phyloP scores from a whole-genome alignment of 805 yeast species.

The Peterozyma xylosa region DNA sequence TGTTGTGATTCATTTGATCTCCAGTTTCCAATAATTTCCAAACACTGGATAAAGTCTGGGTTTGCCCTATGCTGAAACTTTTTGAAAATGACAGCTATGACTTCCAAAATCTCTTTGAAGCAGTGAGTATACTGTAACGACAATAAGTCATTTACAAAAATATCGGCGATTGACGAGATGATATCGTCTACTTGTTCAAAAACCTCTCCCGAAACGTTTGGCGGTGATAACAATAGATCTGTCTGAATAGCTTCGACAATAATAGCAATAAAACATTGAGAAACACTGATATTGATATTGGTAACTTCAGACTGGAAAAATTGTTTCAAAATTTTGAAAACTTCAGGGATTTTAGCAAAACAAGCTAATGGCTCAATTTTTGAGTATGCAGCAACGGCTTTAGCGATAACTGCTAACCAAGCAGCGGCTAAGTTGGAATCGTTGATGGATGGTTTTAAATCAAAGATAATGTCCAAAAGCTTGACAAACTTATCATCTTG shows the following conservation, averaged over 20 bases:
- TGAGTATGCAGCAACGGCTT: constrained; percentile 49
- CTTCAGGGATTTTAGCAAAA: constrained; percentile 45
- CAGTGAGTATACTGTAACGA: constrained; percentile 71
- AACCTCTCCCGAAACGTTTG: constrained; percentile 36
- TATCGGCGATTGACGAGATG: constrained; percentile 43
- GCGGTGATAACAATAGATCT: constrained; percentile 45
- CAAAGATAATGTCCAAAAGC: constrained; percentile 65
- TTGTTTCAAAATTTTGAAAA: constrained; percentile 48
- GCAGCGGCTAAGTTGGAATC: constrained; percentile 86
- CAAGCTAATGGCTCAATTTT: constrained; percentile 40
- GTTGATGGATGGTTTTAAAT: constrained; percentile 71
- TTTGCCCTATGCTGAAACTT: constrained; percentile 47
- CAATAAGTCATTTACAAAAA: constrained; percentile 46
- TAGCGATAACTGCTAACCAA: constrained; percentile 87
- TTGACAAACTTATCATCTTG: constrained; percentile 57
- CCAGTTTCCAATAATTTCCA: constrained; percentile 69
- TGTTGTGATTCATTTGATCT: constrained; percentile 69
- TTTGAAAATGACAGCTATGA: constrained; percentile 53
- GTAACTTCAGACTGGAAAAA: constrained; percentile 65
- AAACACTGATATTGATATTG: constrained; percentile 61
- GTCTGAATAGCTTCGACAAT: constrained; percentile 62
- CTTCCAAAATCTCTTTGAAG: constrained; percentile 65
- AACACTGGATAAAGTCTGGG: constrained; percentile 53
- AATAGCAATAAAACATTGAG: constrained; percentile 81
- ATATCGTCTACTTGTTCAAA: constrained; percentile 51